Conservation (phyloP, 805 yeast genomes). For the Metschnikowia cubensis region DNA sequence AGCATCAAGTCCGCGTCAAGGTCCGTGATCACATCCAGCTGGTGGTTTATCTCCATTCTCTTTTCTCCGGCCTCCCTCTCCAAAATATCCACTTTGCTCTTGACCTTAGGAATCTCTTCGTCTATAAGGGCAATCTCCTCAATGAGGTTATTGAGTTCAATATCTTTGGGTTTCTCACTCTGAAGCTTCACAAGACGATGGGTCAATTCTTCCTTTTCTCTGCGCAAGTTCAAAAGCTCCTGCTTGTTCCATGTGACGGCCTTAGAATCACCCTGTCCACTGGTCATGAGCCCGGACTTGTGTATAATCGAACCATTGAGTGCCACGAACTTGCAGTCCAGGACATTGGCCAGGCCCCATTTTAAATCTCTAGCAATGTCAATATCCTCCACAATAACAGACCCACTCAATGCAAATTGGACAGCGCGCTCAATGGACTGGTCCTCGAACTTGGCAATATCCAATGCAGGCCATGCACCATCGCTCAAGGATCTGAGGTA, state of each 20-base stretch:
- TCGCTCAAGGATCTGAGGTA: constrained; percentile 50
- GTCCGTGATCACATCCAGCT: constrained; percentile 19
- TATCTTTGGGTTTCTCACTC: constrained; percentile 50
- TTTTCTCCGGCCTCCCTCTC: constrained; percentile 45
- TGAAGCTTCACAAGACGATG: constrained; percentile 48
- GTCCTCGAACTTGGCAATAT: constrained; percentile 66
- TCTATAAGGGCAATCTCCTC: constrained; percentile 48
- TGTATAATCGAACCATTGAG: constrained; percentile 82
- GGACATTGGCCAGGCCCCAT: constrained; percentile 44
- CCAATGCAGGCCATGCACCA: constrained; percentile 64
- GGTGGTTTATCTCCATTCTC: constrained; percentile 40
- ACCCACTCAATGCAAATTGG: constrained; percentile 71
- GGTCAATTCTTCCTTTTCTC: constrained; percentile 46
- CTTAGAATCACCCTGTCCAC: constrained; percentile 55
- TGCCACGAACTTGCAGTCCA: constrained; percentile 66
- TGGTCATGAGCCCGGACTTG: constrained; percentile 87
- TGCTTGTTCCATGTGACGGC: constrained; percentile 71
- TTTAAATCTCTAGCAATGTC: constrained; percentile 65
- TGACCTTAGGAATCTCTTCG: constrained; percentile 40
- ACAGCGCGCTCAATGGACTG: constrained; percentile 68
- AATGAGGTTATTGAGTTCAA: constrained; percentile 52
- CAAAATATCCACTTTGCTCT: constrained; percentile 42
- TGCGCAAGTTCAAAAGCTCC: constrained; percentile 52
- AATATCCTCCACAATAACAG: constrained; percentile 72
- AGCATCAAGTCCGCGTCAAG: constrained; percentile 9